A percentile compares a stretch with the other conserved stretches of the same genome.
phyloP scores from a whole-genome alignment of 805 yeast species.

The Suhomyces sp. region DNA sequence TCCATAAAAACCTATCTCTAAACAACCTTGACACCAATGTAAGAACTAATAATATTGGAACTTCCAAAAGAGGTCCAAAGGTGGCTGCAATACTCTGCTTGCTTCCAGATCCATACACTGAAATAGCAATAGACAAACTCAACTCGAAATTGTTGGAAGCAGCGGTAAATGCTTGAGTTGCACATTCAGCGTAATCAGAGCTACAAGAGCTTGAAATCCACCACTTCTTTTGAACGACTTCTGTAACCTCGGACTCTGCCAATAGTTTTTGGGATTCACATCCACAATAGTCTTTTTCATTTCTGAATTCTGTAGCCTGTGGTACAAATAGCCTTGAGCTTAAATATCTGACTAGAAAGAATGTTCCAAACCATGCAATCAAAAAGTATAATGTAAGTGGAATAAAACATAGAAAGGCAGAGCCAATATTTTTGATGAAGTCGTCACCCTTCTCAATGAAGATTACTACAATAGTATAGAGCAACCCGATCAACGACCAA shows the following conservation, averaged over 20 bases:
- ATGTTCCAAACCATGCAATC: slow-evolving; percentile 47
- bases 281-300: slow-evolving; percentile 26
- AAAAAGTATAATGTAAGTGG: slow-evolving; percentile 50
- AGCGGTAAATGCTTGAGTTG: slow-evolving; percentile 55
- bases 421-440: slow-evolving; percentile 46
- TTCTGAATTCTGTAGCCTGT: background rate
- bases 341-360: slow-evolving; percentile 32
- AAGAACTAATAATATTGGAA: slow-evolving; percentile 46
- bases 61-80: slow-evolving; percentile 58
- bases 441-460: slow-evolving; percentile 50
- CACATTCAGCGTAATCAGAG: slow-evolving; percentile 39
- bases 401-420: slow-evolving; percentile 48
- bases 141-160: slow-evolving; percentile 59
- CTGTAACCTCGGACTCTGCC: background rate
- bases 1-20: slow-evolving; percentile 25
- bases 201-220: slow-evolving; percentile 29
- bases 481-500: slow-evolving; percentile 49
- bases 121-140: slow-evolving; percentile 52
- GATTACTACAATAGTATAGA: slow-evolving; percentile 50
- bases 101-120: slow-evolving; percentile 51
- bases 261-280: slow-evolving; percentile 31
- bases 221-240: slow-evolving; percentile 7
- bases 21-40: slow-evolving; percentile 37
- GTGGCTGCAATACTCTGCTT: slow-evolving; percentile 57
- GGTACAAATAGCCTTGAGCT: slow-evolving; percentile 8